These are phyloP conservation scores for Silene coronaria DNA, from an alignment of 179 eudicot species.

Conservation along the genomic window DNA sequence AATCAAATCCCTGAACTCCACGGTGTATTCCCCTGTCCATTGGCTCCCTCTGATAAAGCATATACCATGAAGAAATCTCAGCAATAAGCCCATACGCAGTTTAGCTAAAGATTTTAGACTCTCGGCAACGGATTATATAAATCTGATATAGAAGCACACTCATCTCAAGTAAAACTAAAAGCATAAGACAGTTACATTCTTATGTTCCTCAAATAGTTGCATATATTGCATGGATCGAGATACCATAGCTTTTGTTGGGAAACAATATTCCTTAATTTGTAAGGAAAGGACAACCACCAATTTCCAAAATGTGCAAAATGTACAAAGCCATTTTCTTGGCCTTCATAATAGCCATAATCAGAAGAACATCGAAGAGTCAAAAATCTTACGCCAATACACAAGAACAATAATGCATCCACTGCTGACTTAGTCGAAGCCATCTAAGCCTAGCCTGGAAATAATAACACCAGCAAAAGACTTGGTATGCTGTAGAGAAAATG, in stretches of 20 bases:
- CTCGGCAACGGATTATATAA: neutral
- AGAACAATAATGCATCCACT: too few species aligned
- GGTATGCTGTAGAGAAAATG: too few species aligned
- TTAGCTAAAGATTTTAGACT: neutral
- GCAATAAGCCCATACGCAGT: neutral
- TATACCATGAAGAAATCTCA: neutral
- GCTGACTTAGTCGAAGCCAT: too few species aligned
- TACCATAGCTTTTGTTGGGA: too few species aligned
- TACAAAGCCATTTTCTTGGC: neutral
- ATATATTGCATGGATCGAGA: too few species aligned
- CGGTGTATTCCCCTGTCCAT: slow-evolving; percentile 83
- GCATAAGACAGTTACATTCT: too few species aligned
- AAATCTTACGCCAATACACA: too few species aligned
- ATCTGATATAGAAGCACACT: neutral
- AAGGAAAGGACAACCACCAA: neutral
- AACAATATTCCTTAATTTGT: too few species aligned
- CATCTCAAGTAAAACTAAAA: neutral
- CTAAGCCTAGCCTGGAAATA: too few species aligned
- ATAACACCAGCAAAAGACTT: too few species aligned
- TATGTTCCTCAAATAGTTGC: too few species aligned
- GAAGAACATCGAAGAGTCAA: neutral
- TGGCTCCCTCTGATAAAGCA: slow-evolving; percentile 60
- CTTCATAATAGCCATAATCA: neutral
- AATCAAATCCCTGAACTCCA: slow-evolving; percentile 66
- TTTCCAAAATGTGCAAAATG: neutral